phyloP scores from a whole-genome alignment of 345 rosid species.

The Boechera retrofracta region DNA sequence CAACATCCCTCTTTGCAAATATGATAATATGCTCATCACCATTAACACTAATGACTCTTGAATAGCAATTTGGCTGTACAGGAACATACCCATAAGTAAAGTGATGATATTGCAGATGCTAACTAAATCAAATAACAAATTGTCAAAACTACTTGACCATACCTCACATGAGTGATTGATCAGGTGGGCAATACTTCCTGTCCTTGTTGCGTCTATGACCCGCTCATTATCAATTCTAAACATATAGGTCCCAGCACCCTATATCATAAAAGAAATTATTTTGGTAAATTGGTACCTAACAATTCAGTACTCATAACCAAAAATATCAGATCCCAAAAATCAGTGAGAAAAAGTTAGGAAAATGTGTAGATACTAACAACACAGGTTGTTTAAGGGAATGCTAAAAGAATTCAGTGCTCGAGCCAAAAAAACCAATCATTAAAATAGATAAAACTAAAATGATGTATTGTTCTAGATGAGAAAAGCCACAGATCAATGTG shows the following conservation, averaged over 20 bases:
- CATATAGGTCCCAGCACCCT: constrained; percentile 99
- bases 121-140: constrained; percentile 17
- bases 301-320: constrained; percentile 1
- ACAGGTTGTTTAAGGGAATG: background rate
- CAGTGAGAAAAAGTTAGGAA: background rate
- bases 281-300: constrained; percentile 14
- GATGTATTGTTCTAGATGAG: background rate
- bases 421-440: background rate
- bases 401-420: background rate
- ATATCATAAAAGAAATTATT: constrained; percentile 31
- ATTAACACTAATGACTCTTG: constrained; percentile 82
- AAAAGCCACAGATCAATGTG: constrained; percentile 9
- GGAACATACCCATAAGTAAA: constrained; percentile 30
- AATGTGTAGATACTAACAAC: constrained; percentile 21
- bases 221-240: constrained; percentile 94
- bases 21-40: constrained; percentile 92
- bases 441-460: background rate
- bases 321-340: constrained; percentile 14
- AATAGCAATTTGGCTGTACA: constrained; percentile 98
- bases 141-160: constrained; percentile 30
- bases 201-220: constrained; percentile 96
- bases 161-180: constrained; percentile 99
- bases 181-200: constrained; percentile 97
- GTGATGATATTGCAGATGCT: constrained; percentile 21
- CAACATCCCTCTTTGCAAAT: constrained; percentile 93